A percentile compares a stretch with the other conserved stretches of the same genome.
These are phyloP conservation scores for Pseudocercospora crystallina DNA, from an alignment of 2,329 filamentous ascomycete genomes.

Conservation along the genomic window DNA sequence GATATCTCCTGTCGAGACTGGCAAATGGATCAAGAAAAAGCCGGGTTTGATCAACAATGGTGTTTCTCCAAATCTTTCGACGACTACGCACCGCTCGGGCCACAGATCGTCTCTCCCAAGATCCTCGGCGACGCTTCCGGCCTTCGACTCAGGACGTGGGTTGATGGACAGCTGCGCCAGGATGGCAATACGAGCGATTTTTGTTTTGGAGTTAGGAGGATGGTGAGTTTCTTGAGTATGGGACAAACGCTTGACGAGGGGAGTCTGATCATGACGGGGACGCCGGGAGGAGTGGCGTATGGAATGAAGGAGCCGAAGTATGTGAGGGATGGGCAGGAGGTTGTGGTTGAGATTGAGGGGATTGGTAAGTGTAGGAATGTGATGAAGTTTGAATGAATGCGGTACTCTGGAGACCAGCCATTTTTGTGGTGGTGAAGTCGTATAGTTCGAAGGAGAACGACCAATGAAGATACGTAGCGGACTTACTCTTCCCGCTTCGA, in stretches of 20 bases:
- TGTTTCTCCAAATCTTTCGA: conserved; percentile 60
- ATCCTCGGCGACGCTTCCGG: conserved; percentile 46
- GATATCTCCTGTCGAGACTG: conserved; percentile 76
- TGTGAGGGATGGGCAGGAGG: conserved; percentile 35
- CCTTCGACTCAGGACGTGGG: conserved; percentile 47
- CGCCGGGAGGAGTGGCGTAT: conserved; percentile 41
- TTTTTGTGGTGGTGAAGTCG: no score
- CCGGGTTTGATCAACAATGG: conserved; percentile 57
- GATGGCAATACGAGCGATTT: conserved; percentile 40
- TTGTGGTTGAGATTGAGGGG: conserved; percentile 32
- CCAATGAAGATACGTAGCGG: no score
- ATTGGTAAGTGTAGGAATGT: conserved; percentile 32
- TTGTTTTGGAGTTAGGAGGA: conserved; percentile 44
- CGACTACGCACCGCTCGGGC: conserved; percentile 56
- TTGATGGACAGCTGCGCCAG: conserved; percentile 55
- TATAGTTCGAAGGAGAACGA: no score
- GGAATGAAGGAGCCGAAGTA: conserved; percentile 30
- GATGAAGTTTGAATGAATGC: conserved; percentile 35
- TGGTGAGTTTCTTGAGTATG: conserved; percentile 35
- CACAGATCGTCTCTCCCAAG: conserved; percentile 45
- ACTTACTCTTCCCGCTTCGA: no score
- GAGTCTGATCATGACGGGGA: conserved; percentile 53
- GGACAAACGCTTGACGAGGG: conserved; percentile 47
- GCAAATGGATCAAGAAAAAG: conserved; percentile 34
- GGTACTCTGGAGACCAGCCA: no score